Evolutionary conservation across 768 basidiomycete genomes (phyloP).

Genomic region (Suillus hirtellus): DNA sequence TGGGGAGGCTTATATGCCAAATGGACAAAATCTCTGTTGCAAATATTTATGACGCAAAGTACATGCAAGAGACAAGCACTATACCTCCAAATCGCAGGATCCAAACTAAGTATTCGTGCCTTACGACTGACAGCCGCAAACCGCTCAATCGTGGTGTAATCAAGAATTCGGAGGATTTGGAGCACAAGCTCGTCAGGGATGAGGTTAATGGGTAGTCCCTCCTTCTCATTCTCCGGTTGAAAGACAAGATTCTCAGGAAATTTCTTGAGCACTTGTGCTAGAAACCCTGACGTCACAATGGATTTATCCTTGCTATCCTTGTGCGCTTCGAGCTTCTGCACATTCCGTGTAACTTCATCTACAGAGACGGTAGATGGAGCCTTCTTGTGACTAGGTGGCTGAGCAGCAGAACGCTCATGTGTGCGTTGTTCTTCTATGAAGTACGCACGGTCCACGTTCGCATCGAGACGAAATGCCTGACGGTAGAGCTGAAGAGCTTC

Average conservation of each 20-base stretch:
- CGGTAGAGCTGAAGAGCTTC: slow-evolving; percentile 77
- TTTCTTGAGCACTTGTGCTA: slow-evolving; percentile 47
- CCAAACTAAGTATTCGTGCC: slow-evolving; percentile 70
- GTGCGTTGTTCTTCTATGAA: slow-evolving; percentile 50
- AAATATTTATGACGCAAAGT: background rate
- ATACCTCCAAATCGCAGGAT: slow-evolving; percentile 76
- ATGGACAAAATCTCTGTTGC: slow-evolving; percentile 59
- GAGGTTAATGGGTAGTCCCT: slow-evolving; percentile 47
- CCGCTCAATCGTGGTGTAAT: slow-evolving; percentile 68
- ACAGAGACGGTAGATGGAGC: slow-evolving; percentile 80
- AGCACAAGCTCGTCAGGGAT: slow-evolving; percentile 81
- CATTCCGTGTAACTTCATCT: slow-evolving; percentile 70
- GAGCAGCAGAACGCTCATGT: slow-evolving; percentile 13
- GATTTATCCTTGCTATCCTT: slow-evolving; percentile 41
- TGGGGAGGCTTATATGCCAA: slow-evolving; percentile 76
- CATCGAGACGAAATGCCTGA: slow-evolving; percentile 74
- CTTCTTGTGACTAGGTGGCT: slow-evolving; percentile 51
- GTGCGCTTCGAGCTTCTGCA: slow-evolving; percentile 73
- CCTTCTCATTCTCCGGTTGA: slow-evolving; percentile 66
- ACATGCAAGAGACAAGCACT: slow-evolving; percentile 18
- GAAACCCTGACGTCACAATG: slow-evolving; percentile 34
- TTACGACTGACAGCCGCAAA: slow-evolving; percentile 76
- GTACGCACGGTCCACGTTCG: slow-evolving; percentile 75
- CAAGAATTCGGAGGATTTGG: slow-evolving; percentile 63
- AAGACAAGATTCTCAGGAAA: slow-evolving; percentile 59